Evolutionary conservation across 257 asterid species (phyloP).

Genomic region (Datura wrightii): DNA sequence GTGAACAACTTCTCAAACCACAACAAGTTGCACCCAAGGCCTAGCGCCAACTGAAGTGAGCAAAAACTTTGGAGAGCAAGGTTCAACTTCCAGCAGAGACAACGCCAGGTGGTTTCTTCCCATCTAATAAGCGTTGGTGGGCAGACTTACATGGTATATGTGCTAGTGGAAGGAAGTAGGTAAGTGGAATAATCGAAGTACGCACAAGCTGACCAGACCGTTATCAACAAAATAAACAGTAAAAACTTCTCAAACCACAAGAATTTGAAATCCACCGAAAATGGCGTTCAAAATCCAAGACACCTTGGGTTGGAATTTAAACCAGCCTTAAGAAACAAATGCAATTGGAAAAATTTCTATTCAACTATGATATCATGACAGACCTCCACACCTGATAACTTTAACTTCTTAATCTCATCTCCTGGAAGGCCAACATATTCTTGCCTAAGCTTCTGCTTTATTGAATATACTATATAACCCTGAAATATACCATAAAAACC

Average conservation of each 20-base stretch:
- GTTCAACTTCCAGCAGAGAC: not conserved
- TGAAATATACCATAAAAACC: constrained; percentile 35
- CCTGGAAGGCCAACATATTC: constrained; percentile 73
- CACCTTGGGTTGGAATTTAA: not conserved
- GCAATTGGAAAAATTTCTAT: not conserved
- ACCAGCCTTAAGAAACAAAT: not conserved
- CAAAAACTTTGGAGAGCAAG: not conserved
- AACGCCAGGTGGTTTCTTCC: not conserved
- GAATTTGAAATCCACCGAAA: not conserved
- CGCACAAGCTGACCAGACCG: not conserved
- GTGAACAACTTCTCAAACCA: not conserved
- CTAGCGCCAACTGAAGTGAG: not conserved
- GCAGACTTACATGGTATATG: too few relatives aligned
- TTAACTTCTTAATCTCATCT: constrained; percentile 73
- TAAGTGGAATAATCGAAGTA: not conserved
- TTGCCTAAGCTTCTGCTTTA: constrained; percentile 80
- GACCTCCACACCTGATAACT: constrained; percentile 85
- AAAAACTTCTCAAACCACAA: not conserved
- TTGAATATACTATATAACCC: constrained; percentile 88
- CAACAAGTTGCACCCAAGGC: not conserved
- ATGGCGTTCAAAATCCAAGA: not conserved
- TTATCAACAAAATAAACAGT: not conserved
- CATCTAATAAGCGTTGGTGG: not conserved
- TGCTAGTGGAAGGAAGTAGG: not conserved
- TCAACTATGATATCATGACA: constrained; percentile 32